Base-by-base conservation (phyloP, 2,329 filamentous ascomycete species). In the Penicillium sp. region DNA sequence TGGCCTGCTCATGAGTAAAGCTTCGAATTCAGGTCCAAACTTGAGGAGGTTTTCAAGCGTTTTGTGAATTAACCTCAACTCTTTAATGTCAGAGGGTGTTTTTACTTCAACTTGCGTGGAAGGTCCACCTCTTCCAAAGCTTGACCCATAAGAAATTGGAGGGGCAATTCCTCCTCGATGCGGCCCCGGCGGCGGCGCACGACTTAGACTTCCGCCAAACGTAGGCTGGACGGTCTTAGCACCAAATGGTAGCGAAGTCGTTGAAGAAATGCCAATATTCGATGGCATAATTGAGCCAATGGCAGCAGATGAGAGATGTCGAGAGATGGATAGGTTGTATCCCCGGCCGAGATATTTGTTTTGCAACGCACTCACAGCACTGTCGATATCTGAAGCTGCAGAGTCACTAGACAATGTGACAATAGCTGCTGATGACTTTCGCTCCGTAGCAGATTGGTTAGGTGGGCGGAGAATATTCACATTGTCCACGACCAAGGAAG, bases 11-110 rank as follows among this genome's bases (percentile, higher is more conserved):
- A 97, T 97, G 6, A 99, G 80, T 2, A 95, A 77, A 5, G 92
- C 91, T 71, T 99, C 94, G 54, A 96, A 95, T 64, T 94, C 90
- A 0, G 89, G 84, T 0, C 92, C 91, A 60, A 94, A 84, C 20
- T 85, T 83, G 8, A 96, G 76, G 0, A 97, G 78, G 2, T 82
- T 81, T 65, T 97, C 92, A 30, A 95, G 81, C 0, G 91, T 88
- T 68, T 88, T 92, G 74, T 97, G 92, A 54, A 97, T 95, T 40
- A 95, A 80, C 51, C 86, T 86, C 0, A 96, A 76, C 55, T 88
- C 87, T 58, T 85, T 87, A 44, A 96, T 81, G 61, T 96, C 88
- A 5, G 82, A 80, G 1, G 92, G 92, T 6, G 87, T 80, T 55
- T 84, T 83, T 11, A 96, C 87, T 1, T 86, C 84, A 25, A 92